Evolutionary conservation across 441 rosid species (phyloP).

Genomic region (Populus hybrid): DNA sequence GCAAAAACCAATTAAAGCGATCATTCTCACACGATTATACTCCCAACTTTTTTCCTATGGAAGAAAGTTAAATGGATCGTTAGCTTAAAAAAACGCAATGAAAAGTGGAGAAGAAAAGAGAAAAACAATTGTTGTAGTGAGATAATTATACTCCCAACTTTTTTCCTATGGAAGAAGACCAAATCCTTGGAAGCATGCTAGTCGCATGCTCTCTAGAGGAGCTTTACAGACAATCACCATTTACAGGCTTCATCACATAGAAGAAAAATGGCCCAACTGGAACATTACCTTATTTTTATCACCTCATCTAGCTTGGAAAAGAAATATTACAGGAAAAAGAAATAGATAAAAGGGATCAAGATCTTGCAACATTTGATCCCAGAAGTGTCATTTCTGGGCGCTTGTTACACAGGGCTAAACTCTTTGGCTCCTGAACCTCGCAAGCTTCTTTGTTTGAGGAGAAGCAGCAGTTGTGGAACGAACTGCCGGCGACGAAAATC

Average conservation of each 20-base stretch:
- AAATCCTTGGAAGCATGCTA: neutral
- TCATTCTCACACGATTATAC: no score
- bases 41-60: no score
- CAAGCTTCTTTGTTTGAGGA: constrained; percentile 34
- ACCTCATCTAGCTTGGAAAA: neutral
- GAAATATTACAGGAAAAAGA: neutral
- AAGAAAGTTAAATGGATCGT: neutral
- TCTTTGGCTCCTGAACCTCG: constrained; percentile 61
- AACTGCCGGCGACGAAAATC: neutral
- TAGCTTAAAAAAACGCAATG: neutral
- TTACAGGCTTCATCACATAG: no score
- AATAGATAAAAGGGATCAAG: neutral
- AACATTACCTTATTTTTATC: neutral
- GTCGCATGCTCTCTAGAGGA: neutral
- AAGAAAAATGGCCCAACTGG: neutral
- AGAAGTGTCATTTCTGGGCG: constrained; percentile 17
- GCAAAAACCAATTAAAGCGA: no score
- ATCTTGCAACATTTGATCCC: neutral
- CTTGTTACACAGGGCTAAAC: constrained; percentile 63
- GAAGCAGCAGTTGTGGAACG: constrained; percentile 9
- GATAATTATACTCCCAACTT: neutral
- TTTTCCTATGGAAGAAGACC: neutral
- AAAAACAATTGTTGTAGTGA: neutral
- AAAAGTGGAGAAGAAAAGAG: neutral
- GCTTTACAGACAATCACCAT: neutral